phyloP scores from a whole-genome alignment of 306 rosid genomes.

The Cicer bijugum region DNA sequence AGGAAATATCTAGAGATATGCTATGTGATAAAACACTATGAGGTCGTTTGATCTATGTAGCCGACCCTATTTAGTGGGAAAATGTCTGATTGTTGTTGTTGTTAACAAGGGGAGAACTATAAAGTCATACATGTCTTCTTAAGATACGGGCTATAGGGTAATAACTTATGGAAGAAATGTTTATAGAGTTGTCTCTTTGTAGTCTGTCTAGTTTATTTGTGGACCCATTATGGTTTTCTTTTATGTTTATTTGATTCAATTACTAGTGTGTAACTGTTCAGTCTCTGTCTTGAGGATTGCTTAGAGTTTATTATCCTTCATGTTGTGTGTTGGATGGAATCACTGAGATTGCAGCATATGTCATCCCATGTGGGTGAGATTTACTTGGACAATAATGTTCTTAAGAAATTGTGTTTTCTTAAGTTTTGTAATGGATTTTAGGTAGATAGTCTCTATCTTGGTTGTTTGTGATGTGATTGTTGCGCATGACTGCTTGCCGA shows the following conservation, averaged over 20 bases:
- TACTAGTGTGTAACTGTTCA: constrained; percentile 10
- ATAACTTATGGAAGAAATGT: too few relatives aligned
- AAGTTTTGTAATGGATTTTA: not conserved
- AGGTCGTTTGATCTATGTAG: too few relatives aligned
- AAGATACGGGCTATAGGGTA: not conserved
- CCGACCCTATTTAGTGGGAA: too few relatives aligned
- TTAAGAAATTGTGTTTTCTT: not conserved
- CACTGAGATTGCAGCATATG: not conserved
- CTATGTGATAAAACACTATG: not conserved
- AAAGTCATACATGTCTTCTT: not conserved
- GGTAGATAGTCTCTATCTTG: not conserved
- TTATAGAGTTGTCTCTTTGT: too few relatives aligned
- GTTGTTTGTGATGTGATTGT: not conserved
- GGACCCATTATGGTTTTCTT: constrained; percentile 9
- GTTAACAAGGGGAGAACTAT: not conserved
- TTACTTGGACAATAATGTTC: constrained; percentile 2
- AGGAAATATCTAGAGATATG: not conserved
- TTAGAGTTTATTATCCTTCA: not conserved
- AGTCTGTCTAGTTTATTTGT: too few relatives aligned
- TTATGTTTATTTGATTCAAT: constrained; percentile 10
- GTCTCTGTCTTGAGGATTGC: not conserved
- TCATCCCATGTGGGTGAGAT: not conserved
- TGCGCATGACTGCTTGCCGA: not conserved
- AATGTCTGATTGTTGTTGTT: not conserved
- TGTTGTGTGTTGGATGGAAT: not conserved